phyloP scores from a whole-genome alignment of 352 stramenopile genomes.

The Halophytophthora polymorphica region DNA sequence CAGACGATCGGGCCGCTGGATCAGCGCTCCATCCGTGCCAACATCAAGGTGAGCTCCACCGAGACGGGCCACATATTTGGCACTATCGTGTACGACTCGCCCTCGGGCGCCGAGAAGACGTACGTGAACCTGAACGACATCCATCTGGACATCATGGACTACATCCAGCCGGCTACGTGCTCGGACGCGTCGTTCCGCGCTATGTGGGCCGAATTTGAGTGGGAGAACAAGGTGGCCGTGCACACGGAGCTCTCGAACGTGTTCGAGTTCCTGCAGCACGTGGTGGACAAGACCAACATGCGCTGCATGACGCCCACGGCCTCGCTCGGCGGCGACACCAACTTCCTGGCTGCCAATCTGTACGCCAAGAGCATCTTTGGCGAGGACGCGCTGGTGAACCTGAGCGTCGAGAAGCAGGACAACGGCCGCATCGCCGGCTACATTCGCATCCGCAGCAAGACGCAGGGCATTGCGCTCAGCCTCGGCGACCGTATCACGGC shows the following conservation, averaged over 20 bases:
- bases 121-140: slow-evolving; percentile 99
- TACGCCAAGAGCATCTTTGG: slow-evolving; percentile 93
- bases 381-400: slow-evolving; percentile 99
- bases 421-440: slow-evolving; percentile 97
- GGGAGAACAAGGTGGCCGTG: slow-evolving; percentile 99
- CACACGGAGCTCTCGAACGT: slow-evolving; percentile 97
- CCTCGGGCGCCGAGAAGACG: slow-evolving; percentile 94
- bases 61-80: slow-evolving; percentile 99
- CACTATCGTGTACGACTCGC: slow-evolving; percentile 99
- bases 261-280: slow-evolving; percentile 97
- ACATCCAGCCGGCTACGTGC: slow-evolving; percentile 96
- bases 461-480: slow-evolving; percentile 99
- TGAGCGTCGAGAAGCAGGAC: slow-evolving; percentile 99
- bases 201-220: slow-evolving; percentile 99
- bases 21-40: slow-evolving; percentile 95
- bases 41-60: slow-evolving; percentile 99
- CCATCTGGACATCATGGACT: slow-evolving; percentile 99
- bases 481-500: slow-evolving; percentile 98
- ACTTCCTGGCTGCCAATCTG: slow-evolving; percentile 93
- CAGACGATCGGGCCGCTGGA: slow-evolving; percentile 98
- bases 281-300: slow-evolving; percentile 99
- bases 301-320: slow-evolving; percentile 96
- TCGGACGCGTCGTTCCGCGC: slow-evolving; percentile 96
- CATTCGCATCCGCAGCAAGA: slow-evolving; percentile 99
- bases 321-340: slow-evolving; percentile 86